Base-by-base conservation (phyloP, 345 rosid genomes). In the Clarkia xantiana region DNA sequence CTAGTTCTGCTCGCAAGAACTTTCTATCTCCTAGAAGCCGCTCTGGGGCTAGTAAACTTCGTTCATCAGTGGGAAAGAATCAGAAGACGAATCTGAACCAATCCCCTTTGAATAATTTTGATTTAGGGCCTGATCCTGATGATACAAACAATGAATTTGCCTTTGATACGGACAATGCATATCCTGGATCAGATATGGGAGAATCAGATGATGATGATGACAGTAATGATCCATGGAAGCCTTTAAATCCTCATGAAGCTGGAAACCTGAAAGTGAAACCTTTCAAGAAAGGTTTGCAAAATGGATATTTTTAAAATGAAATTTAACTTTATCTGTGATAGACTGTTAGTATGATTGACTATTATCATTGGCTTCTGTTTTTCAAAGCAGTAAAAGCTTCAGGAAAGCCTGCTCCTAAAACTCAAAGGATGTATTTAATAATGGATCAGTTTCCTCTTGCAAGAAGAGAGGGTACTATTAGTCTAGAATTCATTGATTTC, bases 191-290 rank as follows among this genome's bases (percentile, higher is more conserved):
- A 47, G 63, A 73, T 61, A 40, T 54, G 42, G 78, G 73, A 56
- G 81, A 77, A 58, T 65, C 79, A 45, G 93, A n/a, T n/a, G n/a
- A 83, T 65, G 70, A 64, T 50, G 77, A 78, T 42, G 74, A 71
- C 58, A 76, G 72, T 38, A 69, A 72, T 52, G 90, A 91, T 72
- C 98, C 90, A 10, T 91, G 98, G 96, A 82, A 84, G 66, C 90
- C 87, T 64, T 55, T 91, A 62, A 82, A 82, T 72, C 96, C 96
- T 44, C 85, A 91, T 72, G 98, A 84, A 65, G 75, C 79, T 20
- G 96, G 98, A 79, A 82, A 67, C 57, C 65, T 86, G 68, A 87
- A 80, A 82, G 78, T 82, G 64, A 86, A 70, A 69, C 87, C 94
- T 60, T 86, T 80, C 59, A 78, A 55, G 65, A 82, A 76, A 84